phyloP scores from a whole-genome alignment of 768 basidiomycete species.

The Tulasnella sp. region DNA sequence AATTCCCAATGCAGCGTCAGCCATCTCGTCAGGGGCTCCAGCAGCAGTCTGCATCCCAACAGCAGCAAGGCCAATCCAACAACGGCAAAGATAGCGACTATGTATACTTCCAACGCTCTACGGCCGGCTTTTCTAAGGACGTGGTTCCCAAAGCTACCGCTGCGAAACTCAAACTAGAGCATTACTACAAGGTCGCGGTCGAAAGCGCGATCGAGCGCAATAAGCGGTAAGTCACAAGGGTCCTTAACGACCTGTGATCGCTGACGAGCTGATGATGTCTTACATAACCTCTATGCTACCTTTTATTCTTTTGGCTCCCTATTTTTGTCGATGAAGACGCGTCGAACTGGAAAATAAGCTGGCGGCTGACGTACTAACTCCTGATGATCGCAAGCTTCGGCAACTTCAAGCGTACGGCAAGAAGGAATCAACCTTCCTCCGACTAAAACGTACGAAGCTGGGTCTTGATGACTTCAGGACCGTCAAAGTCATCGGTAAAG shows the following conservation, averaged over 20 bases:
- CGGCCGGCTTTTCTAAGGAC: conserved; percentile 67
- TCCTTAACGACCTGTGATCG: not conserved
- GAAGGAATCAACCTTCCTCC: conserved; percentile 82
- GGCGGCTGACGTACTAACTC: conserved; percentile 55
- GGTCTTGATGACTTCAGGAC: conserved; percentile 90
- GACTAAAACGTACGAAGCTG: conserved; percentile 80
- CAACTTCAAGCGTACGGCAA: conserved; percentile 77
- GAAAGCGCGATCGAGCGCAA: conserved; percentile 93
- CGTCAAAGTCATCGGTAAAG: conserved; percentile 98
- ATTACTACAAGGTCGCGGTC: conserved; percentile 94
- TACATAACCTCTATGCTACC: not conserved
- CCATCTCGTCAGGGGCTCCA: conserved; percentile 20
- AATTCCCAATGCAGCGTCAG: conserved; percentile 15
- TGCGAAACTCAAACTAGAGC: conserved; percentile 91
- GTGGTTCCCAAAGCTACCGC: conserved; percentile 76
- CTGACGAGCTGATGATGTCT: not conserved
- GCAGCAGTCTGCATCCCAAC: conserved; percentile 16
- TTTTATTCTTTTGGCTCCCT: not conserved
- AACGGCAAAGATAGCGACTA: conserved; percentile 50
- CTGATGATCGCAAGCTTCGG: conserved; percentile 79
- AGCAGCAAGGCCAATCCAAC: conserved; percentile 10
- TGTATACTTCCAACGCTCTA: conserved; percentile 85
- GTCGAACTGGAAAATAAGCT: conserved; percentile 79
- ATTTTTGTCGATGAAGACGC: conserved; percentile 46
- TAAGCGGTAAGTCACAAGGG: conserved; percentile 48